Evolutionary conservation across 345 rosid species (phyloP), one percentile per base, ranked within the genome.

Genomic region (Bruguiera parviflora): DNA sequence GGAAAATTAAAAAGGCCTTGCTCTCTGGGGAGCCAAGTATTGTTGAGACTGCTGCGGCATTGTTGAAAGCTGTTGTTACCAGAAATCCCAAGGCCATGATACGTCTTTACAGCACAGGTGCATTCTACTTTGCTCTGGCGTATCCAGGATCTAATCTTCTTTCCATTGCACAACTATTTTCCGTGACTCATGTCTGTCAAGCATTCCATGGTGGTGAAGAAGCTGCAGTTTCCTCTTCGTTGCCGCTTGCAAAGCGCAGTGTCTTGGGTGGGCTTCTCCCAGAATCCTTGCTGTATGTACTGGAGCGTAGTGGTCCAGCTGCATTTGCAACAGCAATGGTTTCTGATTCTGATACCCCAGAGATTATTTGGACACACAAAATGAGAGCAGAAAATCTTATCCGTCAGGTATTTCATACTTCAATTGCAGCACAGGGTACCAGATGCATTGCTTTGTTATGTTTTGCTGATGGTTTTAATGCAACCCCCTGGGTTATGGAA

Each of bases 151-250:
- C 99, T 59, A 92, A 95, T 81, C 93, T 95, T 66, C 80, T 75
- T 68, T 84, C 97, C 24, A 92, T 95, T 62, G 89, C 99, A 64
- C 98, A 90, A 78, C 91, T 95, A 64, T 95, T 95, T 82, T 81
- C 93, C 8, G 88, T 77, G 51, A 95, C 99, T 82, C 99, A 95
- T 71, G 89, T 92, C 71, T 97, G 90, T 84, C 99, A 95, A 88
- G 98, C 99, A 67, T 95, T 95, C 78, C 99, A 95, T 85, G 99
- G 99, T 63, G 99, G 99, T 61, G 98, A 95, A 84, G 97, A 95
- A 80, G 99, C 99, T 77, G 96, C 99, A 75, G 96, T 95, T 75
- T 90, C 99, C 61, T 84, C 96, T 13, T 92, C 99, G 61, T 74
- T 95, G 72, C 98, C 98, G 67, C 89, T 95, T 63, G 99, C 99